These are phyloP conservation scores for Coemansia sp. DNA, from an alignment of 192 early-diverging fungal genomes.

Conservation along the genomic window DNA sequence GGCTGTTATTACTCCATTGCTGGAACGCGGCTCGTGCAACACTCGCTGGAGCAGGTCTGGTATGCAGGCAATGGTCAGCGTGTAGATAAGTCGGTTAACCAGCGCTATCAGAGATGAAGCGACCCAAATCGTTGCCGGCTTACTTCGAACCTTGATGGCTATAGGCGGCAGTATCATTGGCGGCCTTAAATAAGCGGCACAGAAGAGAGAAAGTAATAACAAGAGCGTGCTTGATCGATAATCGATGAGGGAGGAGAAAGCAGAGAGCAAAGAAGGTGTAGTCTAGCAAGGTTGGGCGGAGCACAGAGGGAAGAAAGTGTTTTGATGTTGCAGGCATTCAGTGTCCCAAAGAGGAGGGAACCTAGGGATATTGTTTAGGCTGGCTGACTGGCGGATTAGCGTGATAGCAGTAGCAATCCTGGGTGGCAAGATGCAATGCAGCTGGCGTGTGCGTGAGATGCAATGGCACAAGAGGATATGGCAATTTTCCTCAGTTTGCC, in stretches of 20 bases:
- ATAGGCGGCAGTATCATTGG: slow-evolving; percentile 19
- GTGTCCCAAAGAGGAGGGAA: not conserved
- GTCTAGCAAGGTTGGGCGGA: too few species aligned
- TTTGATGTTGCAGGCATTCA: not conserved
- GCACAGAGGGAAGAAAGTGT: not conserved
- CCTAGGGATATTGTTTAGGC: slow-evolving; percentile 1
- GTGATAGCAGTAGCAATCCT: slow-evolving; percentile 1
- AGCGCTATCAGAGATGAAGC: slow-evolving; percentile 35
- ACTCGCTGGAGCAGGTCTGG: slow-evolving; percentile 38
- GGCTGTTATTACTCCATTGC: slow-evolving; percentile 41
- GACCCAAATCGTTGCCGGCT: slow-evolving; percentile 38
- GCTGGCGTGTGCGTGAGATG: slow-evolving; percentile 4
- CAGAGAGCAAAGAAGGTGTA: not conserved
- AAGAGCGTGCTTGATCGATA: not conserved
- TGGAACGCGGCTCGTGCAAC: slow-evolving; percentile 32
- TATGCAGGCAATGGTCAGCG: slow-evolving; percentile 43
- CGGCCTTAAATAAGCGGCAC: not conserved
- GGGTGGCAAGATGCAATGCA: not conserved
- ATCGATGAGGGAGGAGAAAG: not conserved
- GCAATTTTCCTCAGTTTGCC: not conserved
- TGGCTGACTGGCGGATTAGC: not conserved
- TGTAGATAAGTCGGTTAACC: slow-evolving; percentile 47
- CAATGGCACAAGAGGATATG: not conserved
- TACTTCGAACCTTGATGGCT: slow-evolving; percentile 30
- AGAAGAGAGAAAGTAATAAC: not conserved